These are phyloP conservation scores for Ceratobasidium sp. DNA, from an alignment of 1,284 basidiomycete species.

Conservation along the genomic window DNA sequence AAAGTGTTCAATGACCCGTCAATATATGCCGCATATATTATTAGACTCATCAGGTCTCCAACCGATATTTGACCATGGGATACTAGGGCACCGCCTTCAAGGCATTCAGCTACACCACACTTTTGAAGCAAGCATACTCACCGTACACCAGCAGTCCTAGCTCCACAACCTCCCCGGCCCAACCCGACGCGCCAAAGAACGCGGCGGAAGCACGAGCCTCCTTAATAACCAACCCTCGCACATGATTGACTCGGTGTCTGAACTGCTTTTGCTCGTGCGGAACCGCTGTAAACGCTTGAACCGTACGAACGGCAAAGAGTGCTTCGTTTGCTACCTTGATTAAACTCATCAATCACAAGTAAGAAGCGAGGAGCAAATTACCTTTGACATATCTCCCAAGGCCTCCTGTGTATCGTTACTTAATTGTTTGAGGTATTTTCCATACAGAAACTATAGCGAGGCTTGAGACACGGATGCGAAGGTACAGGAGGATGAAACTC, in stretches of 20 bases:
- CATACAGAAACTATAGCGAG: slow-evolving; percentile 84
- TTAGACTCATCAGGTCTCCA: slow-evolving; percentile 89
- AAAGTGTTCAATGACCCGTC: slow-evolving; percentile 85
- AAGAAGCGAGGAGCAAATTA: slow-evolving; percentile 48
- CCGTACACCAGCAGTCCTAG: slow-evolving; percentile 93
- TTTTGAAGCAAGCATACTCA: slow-evolving; percentile 54
- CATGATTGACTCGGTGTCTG: slow-evolving; percentile 73
- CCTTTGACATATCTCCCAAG: slow-evolving; percentile 94
- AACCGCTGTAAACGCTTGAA: slow-evolving; percentile 90
- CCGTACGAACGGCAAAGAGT: slow-evolving; percentile 92
- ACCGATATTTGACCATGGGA: slow-evolving; percentile 89
- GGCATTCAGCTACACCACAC: background rate
- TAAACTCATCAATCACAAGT: slow-evolving; percentile 62
- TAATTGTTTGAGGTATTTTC: slow-evolving; percentile 92
- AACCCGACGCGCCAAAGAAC: slow-evolving; percentile 94
- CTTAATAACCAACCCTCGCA: slow-evolving; percentile 84
- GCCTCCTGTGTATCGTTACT: slow-evolving; percentile 95
- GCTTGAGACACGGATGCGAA: too few species aligned
- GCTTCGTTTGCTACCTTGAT: slow-evolving; percentile 85
- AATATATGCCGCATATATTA: slow-evolving; percentile 94
- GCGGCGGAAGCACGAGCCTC: slow-evolving; percentile 93
- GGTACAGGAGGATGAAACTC: slow-evolving; percentile 54
- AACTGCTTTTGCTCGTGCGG: slow-evolving; percentile 82
- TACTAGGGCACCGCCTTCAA: slow-evolving; percentile 88
- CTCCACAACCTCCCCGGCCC: slow-evolving; percentile 95